A percentile compares a stretch with the other conserved stretches of the same genome.
phyloP scores from a whole-genome alignment of 345 rosid species.

The Psidium friedrichsthalianum region DNA sequence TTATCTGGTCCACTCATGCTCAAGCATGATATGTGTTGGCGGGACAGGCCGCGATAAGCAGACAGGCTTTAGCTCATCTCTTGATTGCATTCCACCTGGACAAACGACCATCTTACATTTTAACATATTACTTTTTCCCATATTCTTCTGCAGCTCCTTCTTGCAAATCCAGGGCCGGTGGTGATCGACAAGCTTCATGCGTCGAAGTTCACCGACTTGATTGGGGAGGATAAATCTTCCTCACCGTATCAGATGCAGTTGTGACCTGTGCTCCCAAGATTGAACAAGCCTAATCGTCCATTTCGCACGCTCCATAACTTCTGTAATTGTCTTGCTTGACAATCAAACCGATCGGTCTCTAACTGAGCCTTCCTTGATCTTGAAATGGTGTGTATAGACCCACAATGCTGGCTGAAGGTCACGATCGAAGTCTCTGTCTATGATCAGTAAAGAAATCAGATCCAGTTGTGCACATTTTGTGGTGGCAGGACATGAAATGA shows the following conservation, averaged over 20 bases:
- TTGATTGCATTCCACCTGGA: background rate
- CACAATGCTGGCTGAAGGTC: background rate
- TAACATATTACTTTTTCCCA: background rate
- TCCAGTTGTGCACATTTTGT: background rate
- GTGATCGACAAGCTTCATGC: slow-evolving; percentile 66
- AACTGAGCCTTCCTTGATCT: background rate
- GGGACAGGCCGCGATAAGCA: background rate
- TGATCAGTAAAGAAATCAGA: background rate
- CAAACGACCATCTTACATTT: background rate
- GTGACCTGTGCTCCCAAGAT: slow-evolving; percentile 16
- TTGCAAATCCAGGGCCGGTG: slow-evolving; percentile 65
- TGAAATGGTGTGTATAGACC: background rate
- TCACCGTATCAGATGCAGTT: slow-evolving; percentile 69
- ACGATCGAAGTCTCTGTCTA: background rate
- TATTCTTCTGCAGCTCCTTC: slow-evolving; percentile 33
- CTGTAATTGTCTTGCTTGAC: background rate
- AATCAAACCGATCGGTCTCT: background rate
- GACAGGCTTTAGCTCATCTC: background rate
- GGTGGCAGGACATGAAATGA: background rate
- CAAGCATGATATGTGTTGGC: background rate
- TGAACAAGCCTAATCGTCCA: background rate
- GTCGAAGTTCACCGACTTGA: slow-evolving; percentile 27
- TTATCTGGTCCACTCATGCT: background rate
- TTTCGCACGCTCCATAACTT: background rate
- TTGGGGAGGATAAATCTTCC: slow-evolving; percentile 62